These are phyloP conservation scores for Trametes sanguinea DNA, from an alignment of 768 basidiomycete genomes.

Conservation along the genomic window DNA sequence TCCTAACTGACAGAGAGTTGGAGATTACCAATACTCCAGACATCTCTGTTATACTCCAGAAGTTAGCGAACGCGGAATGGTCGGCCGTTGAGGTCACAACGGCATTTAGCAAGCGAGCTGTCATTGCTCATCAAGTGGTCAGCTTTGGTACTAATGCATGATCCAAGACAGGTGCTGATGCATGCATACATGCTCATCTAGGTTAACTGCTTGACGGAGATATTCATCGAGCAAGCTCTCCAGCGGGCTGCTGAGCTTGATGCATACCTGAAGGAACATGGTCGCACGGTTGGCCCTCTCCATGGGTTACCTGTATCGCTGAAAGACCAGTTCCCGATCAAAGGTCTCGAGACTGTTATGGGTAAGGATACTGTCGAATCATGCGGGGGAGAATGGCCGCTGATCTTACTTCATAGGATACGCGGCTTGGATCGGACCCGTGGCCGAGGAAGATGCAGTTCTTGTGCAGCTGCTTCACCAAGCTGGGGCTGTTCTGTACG, in stretches of 20 bases:
- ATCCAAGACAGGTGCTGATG: too few species aligned
- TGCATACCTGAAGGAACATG: constrained; percentile 37
- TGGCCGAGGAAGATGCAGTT: constrained; percentile 46
- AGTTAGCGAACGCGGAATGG: constrained; percentile 55
- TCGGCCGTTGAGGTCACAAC: constrained; percentile 51
- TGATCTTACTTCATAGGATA: constrained; percentile 39
- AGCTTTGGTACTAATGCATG: constrained; percentile 12
- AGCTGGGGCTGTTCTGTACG: constrained; percentile 46
- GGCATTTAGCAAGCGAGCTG: constrained; percentile 47
- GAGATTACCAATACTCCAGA: constrained; percentile 59
- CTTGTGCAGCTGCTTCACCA: constrained; percentile 50
- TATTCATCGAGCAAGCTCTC: constrained; percentile 45
- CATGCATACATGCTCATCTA: constrained; percentile 6
- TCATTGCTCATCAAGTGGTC: constrained; percentile 48
- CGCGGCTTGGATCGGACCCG: constrained; percentile 50
- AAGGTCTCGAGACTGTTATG: constrained; percentile 58
- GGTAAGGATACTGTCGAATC: constrained; percentile 29
- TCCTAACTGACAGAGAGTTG: constrained; percentile 58
- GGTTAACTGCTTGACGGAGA: constrained; percentile 50
- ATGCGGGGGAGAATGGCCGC: too few species aligned
- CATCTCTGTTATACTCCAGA: constrained; percentile 44
- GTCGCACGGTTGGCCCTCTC: constrained; percentile 28
- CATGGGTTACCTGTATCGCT: constrained; percentile 24
- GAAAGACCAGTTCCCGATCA: constrained; percentile 45
- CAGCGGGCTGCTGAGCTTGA: constrained; percentile 45